phyloP scores from a whole-genome alignment of 2,329 filamentous ascomycete species.

The Penicillium occitanis region DNA sequence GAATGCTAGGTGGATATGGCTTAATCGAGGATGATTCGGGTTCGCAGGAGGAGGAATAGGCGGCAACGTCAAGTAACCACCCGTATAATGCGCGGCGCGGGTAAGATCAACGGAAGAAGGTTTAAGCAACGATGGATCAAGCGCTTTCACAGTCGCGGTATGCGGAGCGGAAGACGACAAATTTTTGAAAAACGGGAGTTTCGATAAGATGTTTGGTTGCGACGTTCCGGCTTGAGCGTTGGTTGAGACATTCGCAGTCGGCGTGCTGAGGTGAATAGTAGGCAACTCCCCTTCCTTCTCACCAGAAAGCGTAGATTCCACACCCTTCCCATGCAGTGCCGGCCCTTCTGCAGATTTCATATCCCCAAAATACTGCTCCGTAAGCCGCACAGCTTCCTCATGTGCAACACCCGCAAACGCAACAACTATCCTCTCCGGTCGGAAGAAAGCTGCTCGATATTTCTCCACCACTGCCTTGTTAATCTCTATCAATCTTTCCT shows the following conservation, averaged over 20 bases:
- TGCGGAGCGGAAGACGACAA: constrained; percentile 71
- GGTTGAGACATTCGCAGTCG: constrained; percentile 40
- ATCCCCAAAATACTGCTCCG: constrained; percentile 85
- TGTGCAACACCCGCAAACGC: constrained; percentile 93
- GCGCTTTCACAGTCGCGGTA: constrained; percentile 55
- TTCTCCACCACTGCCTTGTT: constrained; percentile 69
- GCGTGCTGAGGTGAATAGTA: constrained; percentile 42
- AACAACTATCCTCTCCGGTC: constrained; percentile 86
- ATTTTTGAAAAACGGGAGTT: constrained; percentile 86
- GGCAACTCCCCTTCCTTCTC: constrained; percentile 35
- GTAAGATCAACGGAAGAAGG: constrained; percentile 57
- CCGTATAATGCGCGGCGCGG: constrained; percentile 78
- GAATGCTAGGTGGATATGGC: constrained; percentile 93
- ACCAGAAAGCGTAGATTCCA: constrained; percentile 52
- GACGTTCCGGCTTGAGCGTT: constrained; percentile 43
- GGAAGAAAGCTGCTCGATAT: constrained; percentile 82
- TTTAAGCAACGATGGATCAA: constrained; percentile 49
- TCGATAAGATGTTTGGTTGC: constrained; percentile 69
- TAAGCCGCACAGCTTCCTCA: constrained; percentile 71
- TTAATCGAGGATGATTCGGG: constrained; percentile 75
- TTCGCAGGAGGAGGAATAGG: constrained; percentile 74
- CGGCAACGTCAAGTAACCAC: constrained; percentile 85
- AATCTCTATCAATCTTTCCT: constrained; percentile 75
- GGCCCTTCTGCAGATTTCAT: constrained; percentile 64
- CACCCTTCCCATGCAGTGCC: constrained; percentile 55